Percentiles rank a stretch among this genome's conserved stretches.
Evolutionary conservation across 495 filamentous ascomycete species (phyloP).

Genomic region (Podospora fimiseda): DNA sequence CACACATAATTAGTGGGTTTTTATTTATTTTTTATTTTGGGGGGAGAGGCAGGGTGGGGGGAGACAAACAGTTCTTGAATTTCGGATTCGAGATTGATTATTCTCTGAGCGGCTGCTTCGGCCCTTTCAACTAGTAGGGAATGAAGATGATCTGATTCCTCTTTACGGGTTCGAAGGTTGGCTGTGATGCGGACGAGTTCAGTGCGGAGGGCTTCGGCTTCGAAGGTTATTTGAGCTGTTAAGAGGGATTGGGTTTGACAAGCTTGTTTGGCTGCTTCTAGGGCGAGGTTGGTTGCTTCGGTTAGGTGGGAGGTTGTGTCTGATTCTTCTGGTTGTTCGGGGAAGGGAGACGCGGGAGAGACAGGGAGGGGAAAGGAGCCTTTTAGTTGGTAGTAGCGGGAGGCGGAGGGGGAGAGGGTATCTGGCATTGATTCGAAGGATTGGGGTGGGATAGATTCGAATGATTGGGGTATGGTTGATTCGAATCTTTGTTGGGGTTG

Average conservation of each 20-base stretch:
- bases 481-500: background rate
- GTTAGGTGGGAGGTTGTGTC: too few species aligned
- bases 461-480: background rate
- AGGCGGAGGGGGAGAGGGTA: constrained; percentile 1
- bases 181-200: constrained; percentile 31
- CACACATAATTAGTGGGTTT: too few species aligned
- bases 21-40: constrained; percentile 5
- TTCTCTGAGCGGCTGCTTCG: constrained; percentile 47
- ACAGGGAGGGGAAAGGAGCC: constrained; percentile 7
- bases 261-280: constrained; percentile 15
- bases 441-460: background rate
- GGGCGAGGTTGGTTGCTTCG: constrained; percentile 23
- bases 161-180: constrained; percentile 37
- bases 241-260: constrained; percentile 15
- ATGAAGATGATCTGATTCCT: constrained; percentile 52
- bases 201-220: constrained; percentile 36
- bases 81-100: constrained; percentile 44
- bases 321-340: too few species aligned
- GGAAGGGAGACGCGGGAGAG: constrained; percentile 4
- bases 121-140: constrained; percentile 42
- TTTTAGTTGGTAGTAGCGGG: too few species aligned
- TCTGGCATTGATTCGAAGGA: constrained; percentile 1
- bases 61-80: constrained; percentile 41
- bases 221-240: constrained; percentile 29
- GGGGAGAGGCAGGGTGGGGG: background rate